These are phyloP conservation scores for Cucurbita ficifolia DNA, from an alignment of 306 rosid genomes.

Conservation along the genomic window DNA sequence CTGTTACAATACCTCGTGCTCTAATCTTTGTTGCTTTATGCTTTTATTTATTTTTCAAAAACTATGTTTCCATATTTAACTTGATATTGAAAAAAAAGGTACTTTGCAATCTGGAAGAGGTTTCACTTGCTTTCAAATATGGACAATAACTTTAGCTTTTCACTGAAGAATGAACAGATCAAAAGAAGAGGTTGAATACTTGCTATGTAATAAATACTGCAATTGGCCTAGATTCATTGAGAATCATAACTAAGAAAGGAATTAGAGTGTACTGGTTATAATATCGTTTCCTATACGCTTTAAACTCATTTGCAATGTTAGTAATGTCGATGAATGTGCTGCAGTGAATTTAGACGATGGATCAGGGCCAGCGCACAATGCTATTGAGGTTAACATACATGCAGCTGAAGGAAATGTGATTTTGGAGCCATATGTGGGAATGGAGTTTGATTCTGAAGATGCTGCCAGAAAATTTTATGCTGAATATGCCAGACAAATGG, in stretches of 20 bases:
- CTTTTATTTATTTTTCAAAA: background rate
- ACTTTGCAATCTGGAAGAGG: background rate
- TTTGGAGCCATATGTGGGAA: constrained; percentile 63
- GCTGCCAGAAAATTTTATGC: constrained; percentile 52
- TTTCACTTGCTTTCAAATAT: background rate
- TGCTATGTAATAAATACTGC: background rate
- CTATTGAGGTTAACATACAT: constrained; percentile 29
- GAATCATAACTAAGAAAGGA: background rate
- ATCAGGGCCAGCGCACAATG: constrained; percentile 22
- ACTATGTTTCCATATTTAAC: background rate
- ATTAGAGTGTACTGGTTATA: background rate
- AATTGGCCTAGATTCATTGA: background rate
- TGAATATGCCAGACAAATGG: constrained; percentile 63
- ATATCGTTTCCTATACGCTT: background rate
- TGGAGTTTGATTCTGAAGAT: constrained; percentile 86
- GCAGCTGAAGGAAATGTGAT: constrained; percentile 31
- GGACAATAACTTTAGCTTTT: background rate
- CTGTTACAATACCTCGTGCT: too few relatives aligned
- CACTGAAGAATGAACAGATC: background rate
- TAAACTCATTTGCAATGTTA: background rate
- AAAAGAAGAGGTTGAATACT: background rate
- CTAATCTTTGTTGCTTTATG: background rate
- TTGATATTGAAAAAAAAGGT: background rate
- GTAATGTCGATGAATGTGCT: constrained; percentile 3
- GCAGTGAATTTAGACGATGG: constrained; percentile 49